phyloP scores from a whole-genome alignment of 2,329 filamentous ascomycete genomes.

The Drechslerella dactyloides region DNA sequence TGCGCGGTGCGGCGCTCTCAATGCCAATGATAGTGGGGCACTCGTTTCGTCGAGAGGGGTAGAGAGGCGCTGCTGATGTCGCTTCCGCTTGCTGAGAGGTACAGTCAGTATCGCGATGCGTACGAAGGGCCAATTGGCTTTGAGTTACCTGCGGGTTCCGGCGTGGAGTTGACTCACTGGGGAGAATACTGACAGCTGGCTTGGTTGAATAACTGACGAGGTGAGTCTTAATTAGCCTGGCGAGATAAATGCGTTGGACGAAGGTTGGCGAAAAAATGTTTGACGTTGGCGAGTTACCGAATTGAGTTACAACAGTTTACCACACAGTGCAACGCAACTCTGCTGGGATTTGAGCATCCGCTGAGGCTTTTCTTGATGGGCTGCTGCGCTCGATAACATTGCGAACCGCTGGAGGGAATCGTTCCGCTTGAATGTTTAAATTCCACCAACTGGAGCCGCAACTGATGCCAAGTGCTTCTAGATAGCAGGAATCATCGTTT shows the following conservation, averaged over 20 bases:
- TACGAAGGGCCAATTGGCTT: neutral
- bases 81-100: neutral
- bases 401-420: neutral
- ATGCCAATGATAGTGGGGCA: neutral
- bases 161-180: neutral
- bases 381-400: neutral
- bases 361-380: too few relatives aligned
- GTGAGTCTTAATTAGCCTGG: neutral
- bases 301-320: neutral
- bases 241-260: neutral
- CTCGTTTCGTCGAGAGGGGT: neutral
- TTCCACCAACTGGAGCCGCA: neutral
- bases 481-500: too few relatives aligned
- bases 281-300: slow-evolving; percentile 16
- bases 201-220: neutral
- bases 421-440: neutral
- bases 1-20: neutral
- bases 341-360: too few relatives aligned
- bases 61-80: neutral
- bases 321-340: too few relatives aligned
- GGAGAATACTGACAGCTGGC: neutral
- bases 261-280: slow-evolving; percentile 25
- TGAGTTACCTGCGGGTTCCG: neutral
- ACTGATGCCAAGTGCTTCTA: neutral
- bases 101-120: neutral